Evolutionary conservation across 2,329 filamentous ascomycete genomes (phyloP).

Genomic region (Fusarium transvaalense): DNA sequence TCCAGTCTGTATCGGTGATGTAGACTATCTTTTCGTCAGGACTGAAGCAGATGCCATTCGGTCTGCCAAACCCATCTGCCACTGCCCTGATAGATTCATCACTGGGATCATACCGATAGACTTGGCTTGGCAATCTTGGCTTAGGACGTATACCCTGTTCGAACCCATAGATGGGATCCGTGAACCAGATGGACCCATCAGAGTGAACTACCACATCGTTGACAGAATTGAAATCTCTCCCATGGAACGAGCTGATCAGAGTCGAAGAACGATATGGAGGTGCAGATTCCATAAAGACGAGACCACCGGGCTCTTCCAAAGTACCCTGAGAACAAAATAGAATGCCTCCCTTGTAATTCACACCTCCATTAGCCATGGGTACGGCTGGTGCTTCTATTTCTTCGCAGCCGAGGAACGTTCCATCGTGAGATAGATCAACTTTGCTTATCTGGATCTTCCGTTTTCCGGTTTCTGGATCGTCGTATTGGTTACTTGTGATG

Average conservation of each 20-base stretch:
- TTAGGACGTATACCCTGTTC: constrained; percentile 60
- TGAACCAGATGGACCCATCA: constrained; percentile 64
- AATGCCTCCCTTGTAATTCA: constrained; percentile 58
- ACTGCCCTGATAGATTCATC: constrained; percentile 58
- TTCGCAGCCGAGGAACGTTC: constrained; percentile 45
- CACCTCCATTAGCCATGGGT: constrained; percentile 62
- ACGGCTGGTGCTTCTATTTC: constrained; percentile 52
- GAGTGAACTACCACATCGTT: constrained; percentile 61
- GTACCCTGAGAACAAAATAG: constrained; percentile 59
- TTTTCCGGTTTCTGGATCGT: constrained; percentile 36
- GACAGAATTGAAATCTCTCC: constrained; percentile 62
- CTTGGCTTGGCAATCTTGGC: constrained; percentile 60
- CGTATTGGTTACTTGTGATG: constrained; percentile 53
- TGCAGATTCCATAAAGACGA: constrained; percentile 51
- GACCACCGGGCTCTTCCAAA: constrained; percentile 40
- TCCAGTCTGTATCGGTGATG: constrained; percentile 58
- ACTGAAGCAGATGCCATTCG: constrained; percentile 61
- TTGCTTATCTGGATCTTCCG: constrained; percentile 50
- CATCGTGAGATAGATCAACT: constrained; percentile 38
- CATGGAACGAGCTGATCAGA: constrained; percentile 57
- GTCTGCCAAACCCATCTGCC: constrained; percentile 62
- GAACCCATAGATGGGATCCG: constrained; percentile 62
- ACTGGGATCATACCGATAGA: constrained; percentile 61
- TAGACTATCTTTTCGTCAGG: constrained; percentile 60
- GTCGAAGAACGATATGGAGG: constrained; percentile 48